These are phyloP conservation scores for Dacryopinax primogenitus DNA, from an alignment of 768 basidiomycete species.

Conservation along the genomic window DNA sequence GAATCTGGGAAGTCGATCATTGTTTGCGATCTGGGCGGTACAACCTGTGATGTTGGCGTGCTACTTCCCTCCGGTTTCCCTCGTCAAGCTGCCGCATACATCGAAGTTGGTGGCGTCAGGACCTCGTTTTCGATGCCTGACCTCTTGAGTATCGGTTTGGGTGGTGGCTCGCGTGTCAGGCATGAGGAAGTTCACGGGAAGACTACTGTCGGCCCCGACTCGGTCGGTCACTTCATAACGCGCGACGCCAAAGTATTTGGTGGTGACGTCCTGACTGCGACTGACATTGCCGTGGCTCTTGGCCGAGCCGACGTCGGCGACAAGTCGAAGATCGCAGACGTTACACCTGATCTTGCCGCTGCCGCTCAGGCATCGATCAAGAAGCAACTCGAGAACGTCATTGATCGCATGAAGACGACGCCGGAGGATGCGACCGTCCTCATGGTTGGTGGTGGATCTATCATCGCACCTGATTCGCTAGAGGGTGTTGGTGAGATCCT, in stretches of 20 bases:
- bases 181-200: conserved; percentile 25
- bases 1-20: conserved; percentile 29
- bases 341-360: conserved; percentile 22
- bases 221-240: conserved; percentile 44
- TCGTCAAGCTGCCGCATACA: conserved; percentile 48
- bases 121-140: conserved; percentile 35
- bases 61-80: conserved; percentile 49
- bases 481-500: conserved; percentile 41
- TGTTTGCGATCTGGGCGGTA: conserved; percentile 54
- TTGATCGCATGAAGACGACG: conserved; percentile 54
- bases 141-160: conserved; percentile 42
- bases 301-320: conserved; percentile 24
- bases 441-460: conserved; percentile 54
- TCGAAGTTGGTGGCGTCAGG: conserved; percentile 47
- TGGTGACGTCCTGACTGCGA: conserved; percentile 44
- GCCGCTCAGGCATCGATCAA: conserved; percentile 34
- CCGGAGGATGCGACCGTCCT: conserved; percentile 44
- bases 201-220: conserved; percentile 50
- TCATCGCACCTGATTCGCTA: conserved; percentile 41
- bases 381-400: conserved; percentile 33
- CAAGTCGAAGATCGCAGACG: conserved; percentile 20
- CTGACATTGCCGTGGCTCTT: conserved; percentile 43
- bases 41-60: conserved; percentile 53
- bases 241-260: conserved; percentile 44
- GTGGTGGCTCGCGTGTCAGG: conserved; percentile 47